Conservation (phyloP, 2,329 filamentous ascomycete genomes). For the Colletotrichum ledebouriae region DNA sequence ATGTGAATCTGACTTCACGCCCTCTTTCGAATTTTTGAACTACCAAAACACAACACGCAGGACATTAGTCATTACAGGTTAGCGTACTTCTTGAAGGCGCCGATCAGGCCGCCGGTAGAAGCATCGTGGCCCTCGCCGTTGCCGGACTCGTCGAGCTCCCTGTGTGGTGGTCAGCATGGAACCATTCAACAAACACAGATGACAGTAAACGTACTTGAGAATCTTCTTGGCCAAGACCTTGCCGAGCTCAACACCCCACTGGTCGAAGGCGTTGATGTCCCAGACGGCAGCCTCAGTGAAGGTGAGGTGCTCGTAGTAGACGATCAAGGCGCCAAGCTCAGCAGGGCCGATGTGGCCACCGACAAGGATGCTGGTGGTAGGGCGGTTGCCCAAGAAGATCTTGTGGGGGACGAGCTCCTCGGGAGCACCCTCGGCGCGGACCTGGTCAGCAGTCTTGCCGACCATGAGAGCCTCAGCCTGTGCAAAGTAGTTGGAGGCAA, state of each 20-base stretch:
- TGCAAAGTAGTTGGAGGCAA: constrained; percentile 92
- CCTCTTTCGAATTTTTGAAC: constrained; percentile 32
- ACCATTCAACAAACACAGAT: neutral
- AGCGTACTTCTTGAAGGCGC: constrained; percentile 86
- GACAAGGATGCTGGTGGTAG: constrained; percentile 92
- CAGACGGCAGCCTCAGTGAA: constrained; percentile 98
- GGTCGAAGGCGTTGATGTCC: constrained; percentile 99
- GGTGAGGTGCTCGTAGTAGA: constrained; percentile 98
- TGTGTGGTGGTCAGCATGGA: constrained; percentile 48
- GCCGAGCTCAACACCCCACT: constrained; percentile 99
- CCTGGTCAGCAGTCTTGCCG: constrained; percentile 85
- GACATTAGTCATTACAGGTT: constrained; percentile 57
- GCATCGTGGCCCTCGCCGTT: constrained; percentile 82
- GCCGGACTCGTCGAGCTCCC: constrained; percentile 84
- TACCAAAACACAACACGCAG: constrained; percentile 35
- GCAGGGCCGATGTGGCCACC: constrained; percentile 94
- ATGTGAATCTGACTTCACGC: constrained; percentile 14
- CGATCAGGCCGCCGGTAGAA: constrained; percentile 90
- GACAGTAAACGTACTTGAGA: constrained; percentile 58
- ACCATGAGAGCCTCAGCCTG: constrained; percentile 93
- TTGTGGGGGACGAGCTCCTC: constrained; percentile 94
- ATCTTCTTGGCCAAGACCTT: constrained; percentile 97
- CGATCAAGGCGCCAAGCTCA: constrained; percentile 93
- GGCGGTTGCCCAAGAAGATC: constrained; percentile 97
- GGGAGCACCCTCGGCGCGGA: constrained; percentile 80